Base-by-base conservation (phyloP, 495 filamentous ascomycete species). In the Hyaloscypha finlandica region DNA sequence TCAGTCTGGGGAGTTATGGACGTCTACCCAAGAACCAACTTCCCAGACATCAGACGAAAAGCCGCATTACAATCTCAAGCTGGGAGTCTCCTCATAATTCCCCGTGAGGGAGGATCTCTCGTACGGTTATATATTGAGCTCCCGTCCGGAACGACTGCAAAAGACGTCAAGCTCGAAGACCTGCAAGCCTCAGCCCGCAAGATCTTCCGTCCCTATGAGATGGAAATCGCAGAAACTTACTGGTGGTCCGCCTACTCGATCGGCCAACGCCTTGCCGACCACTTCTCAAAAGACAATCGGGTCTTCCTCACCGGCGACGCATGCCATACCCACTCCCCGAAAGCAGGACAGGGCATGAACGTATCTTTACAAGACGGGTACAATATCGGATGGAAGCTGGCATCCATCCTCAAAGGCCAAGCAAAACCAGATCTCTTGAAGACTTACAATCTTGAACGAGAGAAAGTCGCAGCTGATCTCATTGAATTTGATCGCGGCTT, bases 1-100 rank as follows among this genome's bases (percentile, higher is more conserved):
- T 81, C 88, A 35, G 83, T 90, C 56, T 92, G 89, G 89, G 92
- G 93, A 66, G 92, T 96, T 16, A 90, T 95, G 87, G 93, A 97
- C 67, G 82, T 92, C 66, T 85, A 90, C 37, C 88, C 90, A 6
- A 81, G 78, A 6, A 94, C 92, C 0, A 77, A 88, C 70, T 97
- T 94, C 77, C 93, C 92, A 5, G 88, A 90, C 68, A 85, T 90
- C 67, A 81, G 88, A 59, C 86, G 85, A 61, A 88, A 88, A 74
- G 75, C 73, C 9, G 80, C 83, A 8, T 76, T 90, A 53, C 83
- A 83, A 70, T 85, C 87, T 2, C 57, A 75, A 6, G 69, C 77
- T 2, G 88, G 88, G 11, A 86, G 78, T 60, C 68, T 88, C 19
- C 73, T 90, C 53, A 81, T 90, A 67, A 87, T 90, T 59, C 88